These are phyloP conservation scores for Aspergillus bombycis DNA, from an alignment of 2,329 filamentous ascomycete genomes.

Conservation along the genomic window DNA sequence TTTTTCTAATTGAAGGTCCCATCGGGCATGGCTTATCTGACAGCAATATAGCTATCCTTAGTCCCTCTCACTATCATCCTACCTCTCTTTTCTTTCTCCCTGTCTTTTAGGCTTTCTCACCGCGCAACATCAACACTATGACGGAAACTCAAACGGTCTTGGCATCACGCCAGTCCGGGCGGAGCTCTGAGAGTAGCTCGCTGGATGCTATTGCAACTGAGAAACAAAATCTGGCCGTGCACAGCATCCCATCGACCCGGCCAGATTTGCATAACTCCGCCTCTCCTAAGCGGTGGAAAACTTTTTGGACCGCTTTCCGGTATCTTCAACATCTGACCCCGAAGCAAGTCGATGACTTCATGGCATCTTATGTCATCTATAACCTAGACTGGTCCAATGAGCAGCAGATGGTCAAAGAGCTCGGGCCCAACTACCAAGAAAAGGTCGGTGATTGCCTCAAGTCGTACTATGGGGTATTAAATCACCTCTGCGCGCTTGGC, in stretches of 20 bases:
- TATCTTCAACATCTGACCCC: constrained; percentile 54
- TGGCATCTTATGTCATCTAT: constrained; percentile 61
- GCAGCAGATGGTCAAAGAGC: constrained; percentile 50
- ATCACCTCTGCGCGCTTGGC: constrained; percentile 59
- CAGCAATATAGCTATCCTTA: constrained; percentile 3
- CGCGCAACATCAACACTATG: constrained; percentile 13
- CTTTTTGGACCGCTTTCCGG: constrained; percentile 55
- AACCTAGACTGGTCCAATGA: constrained; percentile 60
- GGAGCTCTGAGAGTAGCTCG: constrained; percentile 33
- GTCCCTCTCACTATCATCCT: background rate
- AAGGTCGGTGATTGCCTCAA: constrained; percentile 56
- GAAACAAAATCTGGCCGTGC: constrained; percentile 26
- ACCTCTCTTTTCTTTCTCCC: background rate
- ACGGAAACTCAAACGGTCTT: constrained; percentile 25
- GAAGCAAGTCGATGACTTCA: constrained; percentile 58
- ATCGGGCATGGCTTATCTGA: constrained; percentile 16
- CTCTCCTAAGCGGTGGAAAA: constrained; percentile 54
- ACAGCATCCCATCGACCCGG: constrained; percentile 9
- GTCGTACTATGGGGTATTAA: constrained; percentile 58
- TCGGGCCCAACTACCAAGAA: constrained; percentile 55
- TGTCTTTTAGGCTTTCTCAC: background rate
- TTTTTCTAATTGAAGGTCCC: constrained; percentile 8
- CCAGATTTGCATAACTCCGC: constrained; percentile 48
- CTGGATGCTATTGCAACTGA: constrained; percentile 28
- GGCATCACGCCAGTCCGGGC: constrained; percentile 27